Evolutionary conservation across 2,329 filamentous ascomycete genomes (phyloP).

Genomic region (Dactylellina drechsleri): DNA sequence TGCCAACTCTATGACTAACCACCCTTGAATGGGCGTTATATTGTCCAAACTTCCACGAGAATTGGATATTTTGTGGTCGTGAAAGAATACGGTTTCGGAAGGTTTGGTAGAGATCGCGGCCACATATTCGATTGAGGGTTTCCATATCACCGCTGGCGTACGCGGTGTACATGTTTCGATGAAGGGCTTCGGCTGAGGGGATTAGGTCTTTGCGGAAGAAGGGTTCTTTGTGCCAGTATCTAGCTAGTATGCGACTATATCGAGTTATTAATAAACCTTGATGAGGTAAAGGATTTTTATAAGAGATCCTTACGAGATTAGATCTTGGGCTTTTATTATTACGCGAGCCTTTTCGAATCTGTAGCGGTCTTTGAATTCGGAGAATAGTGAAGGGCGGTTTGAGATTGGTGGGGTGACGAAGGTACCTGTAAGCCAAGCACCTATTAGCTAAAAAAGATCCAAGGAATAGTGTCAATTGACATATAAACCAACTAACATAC

Average conservation of each 20-base stretch:
- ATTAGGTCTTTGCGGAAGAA: slow-evolving; percentile 52
- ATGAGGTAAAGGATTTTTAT: not conserved
- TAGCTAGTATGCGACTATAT: slow-evolving; percentile 47
- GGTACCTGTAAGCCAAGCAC: slow-evolving; percentile 47
- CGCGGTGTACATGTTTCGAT: slow-evolving; percentile 58
- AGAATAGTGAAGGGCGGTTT: slow-evolving; percentile 56
- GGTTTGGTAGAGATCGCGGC: slow-evolving; percentile 56
- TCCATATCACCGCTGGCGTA: slow-evolving; percentile 56
- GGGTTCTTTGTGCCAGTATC: slow-evolving; percentile 30
- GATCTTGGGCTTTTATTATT: slow-evolving; percentile 54
- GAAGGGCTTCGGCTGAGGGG: slow-evolving; percentile 54
- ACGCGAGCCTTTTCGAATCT: slow-evolving; percentile 52
- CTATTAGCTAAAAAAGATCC: not conserved
- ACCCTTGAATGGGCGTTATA: slow-evolving; percentile 55
- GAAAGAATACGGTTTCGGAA: slow-evolving; percentile 55
- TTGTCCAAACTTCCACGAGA: slow-evolving; percentile 56
- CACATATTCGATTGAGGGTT: slow-evolving; percentile 56
- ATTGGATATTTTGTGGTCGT: slow-evolving; percentile 45
- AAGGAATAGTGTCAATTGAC: not conserved
- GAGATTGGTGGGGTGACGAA: slow-evolving; percentile 57
- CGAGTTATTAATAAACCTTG: not conserved
- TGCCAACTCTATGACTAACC: slow-evolving; percentile 52
- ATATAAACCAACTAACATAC: slow-evolving; percentile 7
- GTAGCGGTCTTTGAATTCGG: slow-evolving; percentile 50
- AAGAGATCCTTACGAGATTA: slow-evolving; percentile 53